phyloP scores from a whole-genome alignment of 768 basidiomycete species.

The Lentinus tigrinus region DNA sequence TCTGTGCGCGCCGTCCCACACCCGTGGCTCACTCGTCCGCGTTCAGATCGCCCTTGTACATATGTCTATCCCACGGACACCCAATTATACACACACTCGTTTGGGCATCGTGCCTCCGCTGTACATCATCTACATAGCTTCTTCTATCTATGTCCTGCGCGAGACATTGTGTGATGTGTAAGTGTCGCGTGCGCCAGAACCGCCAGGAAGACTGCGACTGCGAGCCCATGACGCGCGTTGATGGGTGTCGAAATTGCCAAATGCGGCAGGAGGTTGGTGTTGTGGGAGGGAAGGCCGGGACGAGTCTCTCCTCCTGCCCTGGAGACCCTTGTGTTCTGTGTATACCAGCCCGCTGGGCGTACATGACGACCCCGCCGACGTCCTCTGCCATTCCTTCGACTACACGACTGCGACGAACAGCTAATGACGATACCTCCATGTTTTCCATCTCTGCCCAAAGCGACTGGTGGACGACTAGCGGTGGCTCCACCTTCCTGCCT shows the following conservation, averaged over 20 bases:
- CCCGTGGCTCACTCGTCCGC: not conserved
- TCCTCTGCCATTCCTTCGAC: constrained; percentile 23
- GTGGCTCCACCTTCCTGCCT: constrained; percentile 21
- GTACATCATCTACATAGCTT: constrained; percentile 9
- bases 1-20: not conserved
- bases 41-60: constrained; percentile 7
- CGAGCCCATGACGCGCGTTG: not conserved
- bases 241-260: constrained; percentile 11
- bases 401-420: constrained; percentile 28
- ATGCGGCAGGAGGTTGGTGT: constrained; percentile 4
- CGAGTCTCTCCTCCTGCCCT: not conserved
- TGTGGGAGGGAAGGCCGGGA: not conserved
- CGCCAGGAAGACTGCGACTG: not conserved
- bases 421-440: constrained; percentile 17
- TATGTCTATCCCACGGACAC: constrained; percentile 4
- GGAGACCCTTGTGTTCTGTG: constrained; percentile 6
- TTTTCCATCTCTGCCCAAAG: constrained; percentile 5
- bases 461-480: constrained; percentile 25
- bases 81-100: constrained; percentile 1
- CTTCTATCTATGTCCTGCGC: not conserved
- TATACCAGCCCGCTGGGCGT: constrained; percentile 18
- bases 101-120: constrained; percentile 2
- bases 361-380: constrained; percentile 21
- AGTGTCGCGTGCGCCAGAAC: not conserved
- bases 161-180: not conserved